Evolutionary conservation across 1,284 basidiomycete genomes (phyloP), one percentile per base, ranked within the genome.

Genomic region (Naganishia cerealis): DNA sequence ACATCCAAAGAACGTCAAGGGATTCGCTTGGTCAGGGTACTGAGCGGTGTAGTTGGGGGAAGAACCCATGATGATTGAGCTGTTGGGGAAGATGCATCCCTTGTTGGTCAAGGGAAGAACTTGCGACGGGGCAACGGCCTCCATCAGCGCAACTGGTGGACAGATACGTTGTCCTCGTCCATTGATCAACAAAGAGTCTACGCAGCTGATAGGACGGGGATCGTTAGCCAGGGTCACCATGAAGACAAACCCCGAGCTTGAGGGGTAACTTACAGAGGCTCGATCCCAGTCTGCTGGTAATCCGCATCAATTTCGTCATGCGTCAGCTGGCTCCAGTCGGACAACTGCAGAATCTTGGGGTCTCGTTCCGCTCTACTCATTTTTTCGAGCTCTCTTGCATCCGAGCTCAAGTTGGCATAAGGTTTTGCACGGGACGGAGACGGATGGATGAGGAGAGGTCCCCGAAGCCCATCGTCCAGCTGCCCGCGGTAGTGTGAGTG

Each of bases 131-230:
- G 66, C 57, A 33, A 67, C 43, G 5, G 66, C 12, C 29, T 59
- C 50, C 48, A 67, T 38, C 12, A 46, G 40, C 8, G 48, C 21
- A 8, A 65, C 46, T n/a, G 59, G 52, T 8, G 67, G 67, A 53
- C 67, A 68, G 12, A 63, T 63, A 3, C 61, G 59, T 46, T 68
- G 59, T 15, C 67, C 67, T 38, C 67, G 59, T 21, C 67, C 67
- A 33, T 68, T 68, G 54, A 68, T 65, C 38, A 68, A 55, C 33
- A 57, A 58, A 36, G 67, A 68, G 36, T 68, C 67, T 3, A 68
- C 48, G 46, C 67, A 68, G 33, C 67, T 68, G 6, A 54, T 4
- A 13, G 42, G 13, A 43, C 18, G 16, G 12, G 6, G 10, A 42
- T 48, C 4, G 15, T 52, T 3, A 50, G 29, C 24, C 46, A 24